These are phyloP conservation scores for Bidens hawaiensis DNA, from an alignment of 140 eudicot genomes.

Conservation along the genomic window DNA sequence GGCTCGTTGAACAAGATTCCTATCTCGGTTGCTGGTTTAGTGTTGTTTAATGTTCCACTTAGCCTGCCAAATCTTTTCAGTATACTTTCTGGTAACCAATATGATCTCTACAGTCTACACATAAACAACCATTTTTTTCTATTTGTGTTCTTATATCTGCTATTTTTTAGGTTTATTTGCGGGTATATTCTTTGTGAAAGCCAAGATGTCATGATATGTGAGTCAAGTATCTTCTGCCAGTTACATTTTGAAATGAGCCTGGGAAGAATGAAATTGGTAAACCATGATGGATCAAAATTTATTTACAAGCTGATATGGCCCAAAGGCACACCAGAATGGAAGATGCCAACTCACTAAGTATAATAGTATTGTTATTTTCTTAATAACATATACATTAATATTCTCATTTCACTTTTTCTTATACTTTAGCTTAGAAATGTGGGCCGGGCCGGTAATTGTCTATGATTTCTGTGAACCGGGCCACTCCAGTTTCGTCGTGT, in stretches of 20 bases:
- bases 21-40: conserved; percentile 61
- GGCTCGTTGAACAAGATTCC: conserved; percentile 86
- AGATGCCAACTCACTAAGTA: conserved; percentile 21
- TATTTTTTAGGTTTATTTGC: conserved; percentile 57
- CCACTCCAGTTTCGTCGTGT: neutral
- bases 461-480: neutral
- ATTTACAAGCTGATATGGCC: neutral
- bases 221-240: conserved; percentile 4
- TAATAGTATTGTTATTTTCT: too few species aligned
- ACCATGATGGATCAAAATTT: conserved; percentile 7
- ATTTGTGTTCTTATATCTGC: neutral
- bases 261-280: neutral
- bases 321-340: conserved; percentile 32
- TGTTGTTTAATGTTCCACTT: conserved; percentile 69
- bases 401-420: neutral
- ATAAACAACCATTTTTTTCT: neutral
- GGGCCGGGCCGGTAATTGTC: neutral
- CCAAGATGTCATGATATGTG: conserved; percentile 54
- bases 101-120: conserved; percentile 1
- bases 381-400: neutral
- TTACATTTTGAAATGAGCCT: conserved; percentile 13
- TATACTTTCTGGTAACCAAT: conserved; percentile 61
- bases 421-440: conserved; percentile 1
- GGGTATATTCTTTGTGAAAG: conserved; percentile 70
- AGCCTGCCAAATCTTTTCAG: conserved; percentile 60